A percentile compares a stretch with the other conserved stretches of the same genome.
These are phyloP conservation scores for Crithidia thermophila DNA, from an alignment of 208 protist genomes.

Conservation along the genomic window DNA sequence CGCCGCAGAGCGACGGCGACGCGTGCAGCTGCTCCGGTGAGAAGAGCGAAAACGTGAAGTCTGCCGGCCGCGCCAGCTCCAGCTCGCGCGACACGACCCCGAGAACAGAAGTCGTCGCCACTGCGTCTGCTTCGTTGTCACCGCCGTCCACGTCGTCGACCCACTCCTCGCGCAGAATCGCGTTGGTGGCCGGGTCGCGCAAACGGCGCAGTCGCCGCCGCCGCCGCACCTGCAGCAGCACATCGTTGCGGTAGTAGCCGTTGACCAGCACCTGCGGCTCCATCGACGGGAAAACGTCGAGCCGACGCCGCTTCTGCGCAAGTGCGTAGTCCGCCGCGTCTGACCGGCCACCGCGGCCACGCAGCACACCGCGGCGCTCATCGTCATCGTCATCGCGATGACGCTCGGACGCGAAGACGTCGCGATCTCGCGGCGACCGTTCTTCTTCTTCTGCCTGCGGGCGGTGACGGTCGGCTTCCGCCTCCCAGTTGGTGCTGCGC, in stretches of 20 bases:
- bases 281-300: constrained; percentile 71
- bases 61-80: constrained; percentile 65
- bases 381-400: neutral
- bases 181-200: constrained; percentile 52
- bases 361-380: neutral
- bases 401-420: neutral
- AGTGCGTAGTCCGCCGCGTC: neutral
- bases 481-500: constrained; percentile 38
- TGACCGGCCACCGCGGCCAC: too few species aligned
- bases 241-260: constrained; percentile 78
- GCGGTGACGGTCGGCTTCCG: neutral
- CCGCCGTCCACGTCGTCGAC: constrained; percentile 7
- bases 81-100: constrained; percentile 83
- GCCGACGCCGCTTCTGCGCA: constrained; percentile 21
- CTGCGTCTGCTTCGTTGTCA: neutral
- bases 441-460: neutral
- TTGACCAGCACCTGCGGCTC: constrained; percentile 73
- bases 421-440: too few species aligned
- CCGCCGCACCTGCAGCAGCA: constrained; percentile 61
- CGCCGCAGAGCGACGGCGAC: constrained; percentile 43
- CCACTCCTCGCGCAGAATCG: constrained; percentile 47
- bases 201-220: constrained; percentile 46
- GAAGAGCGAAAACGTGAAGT: constrained; percentile 73
- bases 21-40: constrained; percentile 31
- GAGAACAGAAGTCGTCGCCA: constrained; percentile 29